A percentile compares a stretch with the other conserved stretches of the same genome.
Conservation (phyloP, 306 rosid species). For the Crotalaria pallida region DNA sequence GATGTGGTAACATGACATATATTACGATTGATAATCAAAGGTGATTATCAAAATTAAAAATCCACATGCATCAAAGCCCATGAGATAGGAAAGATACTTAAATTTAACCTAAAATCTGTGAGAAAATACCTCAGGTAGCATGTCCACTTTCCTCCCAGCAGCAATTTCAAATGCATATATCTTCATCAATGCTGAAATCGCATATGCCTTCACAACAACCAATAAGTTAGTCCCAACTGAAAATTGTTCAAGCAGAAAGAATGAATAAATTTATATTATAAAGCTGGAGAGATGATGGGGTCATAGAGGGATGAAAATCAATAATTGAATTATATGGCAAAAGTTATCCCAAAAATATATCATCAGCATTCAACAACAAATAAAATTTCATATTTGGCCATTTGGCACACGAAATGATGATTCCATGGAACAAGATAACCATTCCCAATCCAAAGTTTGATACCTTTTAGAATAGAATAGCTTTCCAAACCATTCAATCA, state of each 20-base stretch:
- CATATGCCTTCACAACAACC: constrained; percentile 67
- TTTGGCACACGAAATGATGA: background rate
- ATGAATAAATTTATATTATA: background rate
- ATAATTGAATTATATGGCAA: background rate
- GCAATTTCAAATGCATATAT: constrained; percentile 77
- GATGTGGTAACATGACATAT: background rate
- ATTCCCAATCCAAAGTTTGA: background rate
- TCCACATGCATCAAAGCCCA: background rate
- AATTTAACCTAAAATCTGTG: background rate
- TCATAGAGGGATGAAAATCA: background rate
- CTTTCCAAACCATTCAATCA: background rate
- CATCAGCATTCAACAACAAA: background rate
- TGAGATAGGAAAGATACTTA: constrained; percentile 1
- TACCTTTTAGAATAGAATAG: background rate
- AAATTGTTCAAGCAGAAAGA: constrained; percentile 10
- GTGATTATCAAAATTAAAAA: background rate
- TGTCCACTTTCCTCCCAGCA: constrained; percentile 68
- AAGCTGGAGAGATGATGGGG: background rate
- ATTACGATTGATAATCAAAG: background rate
- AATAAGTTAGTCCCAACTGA: constrained; percentile 20
- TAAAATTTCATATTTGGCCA: background rate
- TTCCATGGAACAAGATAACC: background rate
- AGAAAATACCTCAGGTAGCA: constrained; percentile 74
- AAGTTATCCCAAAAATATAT: background rate
- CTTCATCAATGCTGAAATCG: constrained; percentile 82